Evolutionary conservation across 139 green algal genomes (phyloP).

Genomic region (Coelastrella sp.): DNA sequence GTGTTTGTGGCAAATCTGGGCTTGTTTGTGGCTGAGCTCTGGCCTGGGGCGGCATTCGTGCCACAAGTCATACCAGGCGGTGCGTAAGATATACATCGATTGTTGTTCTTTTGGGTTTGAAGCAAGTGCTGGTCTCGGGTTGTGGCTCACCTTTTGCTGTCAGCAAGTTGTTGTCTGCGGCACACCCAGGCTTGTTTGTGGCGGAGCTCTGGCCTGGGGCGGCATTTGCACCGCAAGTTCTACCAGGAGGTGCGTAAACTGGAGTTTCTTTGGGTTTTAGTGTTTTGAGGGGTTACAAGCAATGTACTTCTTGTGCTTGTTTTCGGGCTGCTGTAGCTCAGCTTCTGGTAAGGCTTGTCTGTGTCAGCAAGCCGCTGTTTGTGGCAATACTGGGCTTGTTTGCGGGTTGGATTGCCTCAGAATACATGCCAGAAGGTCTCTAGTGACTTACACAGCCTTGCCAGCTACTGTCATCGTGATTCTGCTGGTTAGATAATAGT

Average conservation of each 20-base stretch:
- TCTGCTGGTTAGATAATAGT: too few species aligned
- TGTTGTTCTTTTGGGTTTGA: too few species aligned
- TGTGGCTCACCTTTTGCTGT: background rate
- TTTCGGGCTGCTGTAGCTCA: too few species aligned
- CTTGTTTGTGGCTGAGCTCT: slow-evolving; percentile 60
- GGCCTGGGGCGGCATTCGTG: slow-evolving; percentile 53
- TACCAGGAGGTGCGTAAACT: background rate
- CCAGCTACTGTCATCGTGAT: too few species aligned
- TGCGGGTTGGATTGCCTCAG: background rate
- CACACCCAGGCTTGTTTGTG: slow-evolving; percentile 67
- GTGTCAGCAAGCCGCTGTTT: slow-evolving; percentile 61
- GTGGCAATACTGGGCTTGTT: slow-evolving; percentile 68
- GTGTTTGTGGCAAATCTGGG: slow-evolving; percentile 73
- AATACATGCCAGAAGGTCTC: too few species aligned
- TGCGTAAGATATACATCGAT: background rate
- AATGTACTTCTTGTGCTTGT: too few species aligned
- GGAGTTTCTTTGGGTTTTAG: too few species aligned
- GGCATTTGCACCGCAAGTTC: slow-evolving; percentile 50
- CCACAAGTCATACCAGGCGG: slow-evolving; percentile 42
- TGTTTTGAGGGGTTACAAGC: too few species aligned
- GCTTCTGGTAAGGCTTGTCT: too few species aligned
- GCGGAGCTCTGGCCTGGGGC: slow-evolving; percentile 54
- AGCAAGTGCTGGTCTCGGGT: too few species aligned
- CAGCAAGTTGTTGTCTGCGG: slow-evolving; percentile 62
- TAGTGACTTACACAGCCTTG: too few species aligned